These are phyloP conservation scores for Populus tremula DNA, from an alignment of 345 rosid genomes.

Conservation along the genomic window DNA sequence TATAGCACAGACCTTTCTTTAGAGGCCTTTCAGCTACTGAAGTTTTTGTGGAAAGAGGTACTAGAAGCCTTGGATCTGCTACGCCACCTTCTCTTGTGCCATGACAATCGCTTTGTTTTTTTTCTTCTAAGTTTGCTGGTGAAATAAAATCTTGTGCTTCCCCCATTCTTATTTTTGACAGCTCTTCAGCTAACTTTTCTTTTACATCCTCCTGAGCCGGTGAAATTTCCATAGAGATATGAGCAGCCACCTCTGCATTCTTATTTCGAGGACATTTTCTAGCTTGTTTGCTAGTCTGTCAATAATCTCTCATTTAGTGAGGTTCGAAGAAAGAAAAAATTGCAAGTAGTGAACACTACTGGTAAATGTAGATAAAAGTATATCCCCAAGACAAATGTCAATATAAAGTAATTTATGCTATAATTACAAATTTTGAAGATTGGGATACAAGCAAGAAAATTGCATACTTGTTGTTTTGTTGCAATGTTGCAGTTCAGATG, in stretches of 20 bases:
- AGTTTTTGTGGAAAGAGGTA: slow-evolving; percentile 12
- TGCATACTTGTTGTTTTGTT: slow-evolving; percentile 22
- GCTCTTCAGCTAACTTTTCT: slow-evolving; percentile 60
- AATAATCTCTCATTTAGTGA: slow-evolving; percentile 10
- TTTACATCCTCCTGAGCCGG: slow-evolving; percentile 49
- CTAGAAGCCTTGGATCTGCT: slow-evolving; percentile 16
- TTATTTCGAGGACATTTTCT: slow-evolving; percentile 34
- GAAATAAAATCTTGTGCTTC: slow-evolving; percentile 39
- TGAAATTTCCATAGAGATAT: slow-evolving; percentile 33
- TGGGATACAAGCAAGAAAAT: slow-evolving; percentile 7
- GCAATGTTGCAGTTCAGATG: slow-evolving; percentile 33
- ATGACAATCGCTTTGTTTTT: slow-evolving; percentile 20
- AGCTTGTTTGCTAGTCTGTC: slow-evolving; percentile 47
- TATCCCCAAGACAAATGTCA: not conserved
- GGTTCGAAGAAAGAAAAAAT: not conserved
- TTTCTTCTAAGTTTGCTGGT: slow-evolving; percentile 30
- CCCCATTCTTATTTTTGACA: slow-evolving; percentile 69
- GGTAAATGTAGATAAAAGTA: not conserved
- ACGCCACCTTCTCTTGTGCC: slow-evolving; percentile 17
- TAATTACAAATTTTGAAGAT: slow-evolving; percentile 5
- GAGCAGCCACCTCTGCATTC: slow-evolving; percentile 28
- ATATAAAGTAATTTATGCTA: not conserved
- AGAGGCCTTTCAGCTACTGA: slow-evolving; percentile 16
- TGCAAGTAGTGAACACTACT: slow-evolving; percentile 5
- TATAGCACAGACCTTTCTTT: slow-evolving; percentile 31